Evolutionary conservation across 495 filamentous ascomycete genomes (phyloP).

Genomic region (Cryomyces minteri): DNA sequence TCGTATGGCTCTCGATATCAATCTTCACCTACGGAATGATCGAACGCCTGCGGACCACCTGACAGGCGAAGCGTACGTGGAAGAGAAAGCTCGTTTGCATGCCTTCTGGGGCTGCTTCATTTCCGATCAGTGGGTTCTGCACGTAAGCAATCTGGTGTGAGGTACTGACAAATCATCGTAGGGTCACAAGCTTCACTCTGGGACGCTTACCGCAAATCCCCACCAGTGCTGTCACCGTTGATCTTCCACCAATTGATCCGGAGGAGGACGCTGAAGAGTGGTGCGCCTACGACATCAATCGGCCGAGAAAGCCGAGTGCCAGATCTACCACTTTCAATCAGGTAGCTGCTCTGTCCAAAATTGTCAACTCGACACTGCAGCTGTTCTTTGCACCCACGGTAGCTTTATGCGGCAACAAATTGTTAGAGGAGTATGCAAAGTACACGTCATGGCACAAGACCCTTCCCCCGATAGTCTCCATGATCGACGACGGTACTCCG

Average conservation of each 20-base stretch:
- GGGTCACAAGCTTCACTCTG: constrained; percentile 7
- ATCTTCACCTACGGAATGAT: constrained; percentile 2
- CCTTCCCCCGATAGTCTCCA: background rate
- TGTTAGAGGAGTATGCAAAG: constrained; percentile 4
- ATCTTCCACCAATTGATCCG: constrained; percentile 3
- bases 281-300: background rate
- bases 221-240: constrained; percentile 4
- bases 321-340: constrained; percentile 4
- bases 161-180: background rate
- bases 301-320: background rate
- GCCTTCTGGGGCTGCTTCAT: constrained; percentile 9
- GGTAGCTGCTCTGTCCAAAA: constrained; percentile 5
- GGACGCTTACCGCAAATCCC: constrained; percentile 6
- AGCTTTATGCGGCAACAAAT: constrained; percentile 2
- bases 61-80: background rate
- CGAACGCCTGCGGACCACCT: background rate
- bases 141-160: background rate
- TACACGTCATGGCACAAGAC: constrained; percentile 3
- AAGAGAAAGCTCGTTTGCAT: constrained; percentile 3
- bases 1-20: constrained; percentile 6
- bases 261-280: constrained; percentile 3
- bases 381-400: constrained; percentile 8
- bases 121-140: constrained; percentile 6
- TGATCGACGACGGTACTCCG: constrained; percentile 3
- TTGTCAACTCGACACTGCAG: constrained; percentile 7